Base-by-base conservation (phyloP, 345 rosid species). In the Hevea brasiliensis region DNA sequence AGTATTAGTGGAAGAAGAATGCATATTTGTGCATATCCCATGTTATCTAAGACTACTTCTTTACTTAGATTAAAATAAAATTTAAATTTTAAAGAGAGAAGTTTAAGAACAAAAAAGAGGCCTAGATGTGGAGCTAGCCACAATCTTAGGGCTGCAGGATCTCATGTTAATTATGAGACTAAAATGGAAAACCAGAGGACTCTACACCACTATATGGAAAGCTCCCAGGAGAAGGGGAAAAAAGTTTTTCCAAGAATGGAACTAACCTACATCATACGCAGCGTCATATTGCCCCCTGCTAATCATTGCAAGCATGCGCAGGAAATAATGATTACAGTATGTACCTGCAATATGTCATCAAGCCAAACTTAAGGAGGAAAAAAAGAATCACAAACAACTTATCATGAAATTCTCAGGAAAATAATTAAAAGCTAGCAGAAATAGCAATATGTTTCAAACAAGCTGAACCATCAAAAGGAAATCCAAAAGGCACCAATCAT, bases 271-370 rank as follows among this genome's bases (percentile, higher is more conserved):
- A 68, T 87, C 88, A 75, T 69, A 83, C 56, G 93, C 96, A 64
- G 90, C 87, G 80, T 83, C 93, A 73, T 89, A 85, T 55, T 85
- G 82, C 26, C 99, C 99, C 60, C 86, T 81, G 81, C 96, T 82
- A 71, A 89, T 70, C 57, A 70, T 85, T 20, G 98, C 85, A 77
- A 92, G 97, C 89, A 80, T 89, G 63, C 71, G 86, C 58, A 95
- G 82, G 89, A 95, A 95, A 87, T 92, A 77, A 70, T 95, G 98
- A 82, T 95, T 95, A 76, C 99, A 91, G 85, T 82, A 92, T 69
- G 87, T 50, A 77, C 99, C 99, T 95, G 92, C 66, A 81, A 71
- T 24, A 42, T 78, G 53, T 57, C 54, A 65, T 23, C 1, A 26
- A 1, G 37, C 37, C 37, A 32, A 32, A 32, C 4, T n/a, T n/a